Evolutionary conservation across 495 filamentous ascomycete species (phyloP).

Genomic region (Cetradonia linearis): DNA sequence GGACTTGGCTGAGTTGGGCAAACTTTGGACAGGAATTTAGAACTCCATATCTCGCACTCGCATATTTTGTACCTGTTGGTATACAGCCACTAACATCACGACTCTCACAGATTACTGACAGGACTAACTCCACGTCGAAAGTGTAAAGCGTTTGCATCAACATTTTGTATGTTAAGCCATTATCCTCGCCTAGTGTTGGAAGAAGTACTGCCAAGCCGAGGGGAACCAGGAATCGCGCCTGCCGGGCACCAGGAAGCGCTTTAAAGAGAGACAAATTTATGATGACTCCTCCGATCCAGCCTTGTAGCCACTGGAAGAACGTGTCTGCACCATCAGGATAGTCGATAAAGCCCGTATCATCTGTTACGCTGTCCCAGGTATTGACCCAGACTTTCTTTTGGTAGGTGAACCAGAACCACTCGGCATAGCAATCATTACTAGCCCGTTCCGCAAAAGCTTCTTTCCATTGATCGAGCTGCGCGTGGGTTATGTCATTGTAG

Average conservation of each 20-base stretch:
- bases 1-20: conserved; percentile 28
- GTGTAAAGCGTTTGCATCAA: conserved; percentile 40
- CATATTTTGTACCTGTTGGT: conserved; percentile 37
- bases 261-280: conserved; percentile 32
- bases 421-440: conserved; percentile 37
- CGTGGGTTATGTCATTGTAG: conserved; percentile 27
- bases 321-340: conserved; percentile 34
- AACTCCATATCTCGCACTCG: conserved; percentile 42
- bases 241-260: conserved; percentile 37
- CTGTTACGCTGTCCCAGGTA: conserved; percentile 37
- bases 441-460: conserved; percentile 32
- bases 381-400: conserved; percentile 39
- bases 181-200: conserved; percentile 28
- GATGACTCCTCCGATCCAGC: conserved; percentile 36
- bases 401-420: conserved; percentile 49
- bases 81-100: background rate
- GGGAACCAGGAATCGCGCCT: conserved; percentile 34
- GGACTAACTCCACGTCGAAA: conserved; percentile 37
- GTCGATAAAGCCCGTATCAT: conserved; percentile 28
- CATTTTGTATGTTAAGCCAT: conserved; percentile 32
- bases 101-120: background rate
- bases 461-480: conserved; percentile 27
- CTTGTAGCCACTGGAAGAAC: conserved; percentile 39
- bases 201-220: conserved; percentile 37
- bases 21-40: conserved; percentile 38